Base-by-base conservation (phyloP, 495 filamentous ascomycete genomes). In the Penicillium canariense region DNA sequence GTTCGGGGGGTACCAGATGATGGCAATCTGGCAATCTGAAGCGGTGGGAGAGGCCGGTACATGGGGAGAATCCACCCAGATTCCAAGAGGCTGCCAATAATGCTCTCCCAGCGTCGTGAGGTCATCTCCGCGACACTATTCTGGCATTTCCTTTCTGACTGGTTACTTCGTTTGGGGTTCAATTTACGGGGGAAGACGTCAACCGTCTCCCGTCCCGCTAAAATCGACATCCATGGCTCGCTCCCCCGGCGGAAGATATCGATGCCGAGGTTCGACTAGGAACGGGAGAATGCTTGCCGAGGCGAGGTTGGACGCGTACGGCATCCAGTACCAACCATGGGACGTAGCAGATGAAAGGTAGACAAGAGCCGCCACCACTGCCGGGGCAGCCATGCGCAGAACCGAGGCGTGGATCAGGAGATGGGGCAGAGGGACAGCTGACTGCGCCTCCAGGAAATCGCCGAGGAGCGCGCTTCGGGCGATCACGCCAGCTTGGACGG, bases 1-100 rank as follows among this genome's bases (percentile, higher is more conserved):
- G 25, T 43, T 65, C 59, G 52, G 59, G 62, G 54, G 53, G 55
- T 59, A 65, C 62, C 52, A 20, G 17, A 46, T 49, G 46, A 46
- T 62, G 62, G 55, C 52, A 52, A 56, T 30, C 27, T 38, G 47
- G 54, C 49, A 52, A 51, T 40, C 22, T 50, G 47, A 51, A 56
- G 39, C 40, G 36, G 55, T 44, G 42, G 48, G 44, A 25, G 43
- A 27, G 27, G 43, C 26, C 26, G 35, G 30, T 58, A 22, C 32
- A 44, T 42, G 22, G 12, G 10, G n/a, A 4, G 36, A 25, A 40
- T 40, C 49, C 35, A 51, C 49, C 36, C 25, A 12, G 7, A 42
- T 26, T 27, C 30, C 14, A 23, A 14, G 32, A 49, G 47, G 47
- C 40, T 46, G 46, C 52, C 47, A 47, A 40, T 50, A 50, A 23